phyloP scores from a whole-genome alignment of 2,329 filamentous ascomycete genomes.

The Pseudogymnoascus sp. region DNA sequence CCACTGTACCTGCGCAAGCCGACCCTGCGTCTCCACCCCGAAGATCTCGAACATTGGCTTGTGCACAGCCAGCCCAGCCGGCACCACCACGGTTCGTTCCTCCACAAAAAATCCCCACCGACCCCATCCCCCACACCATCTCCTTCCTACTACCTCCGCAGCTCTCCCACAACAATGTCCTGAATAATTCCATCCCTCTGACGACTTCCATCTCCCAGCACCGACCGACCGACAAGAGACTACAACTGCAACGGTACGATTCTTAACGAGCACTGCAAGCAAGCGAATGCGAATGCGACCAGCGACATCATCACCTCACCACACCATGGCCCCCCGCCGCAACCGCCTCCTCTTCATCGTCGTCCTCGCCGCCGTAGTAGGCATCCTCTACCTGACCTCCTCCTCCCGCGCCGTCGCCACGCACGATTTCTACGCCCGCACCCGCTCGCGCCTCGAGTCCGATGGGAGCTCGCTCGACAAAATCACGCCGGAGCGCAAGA shows the following conservation, averaged over 20 bases:
- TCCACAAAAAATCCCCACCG: background rate
- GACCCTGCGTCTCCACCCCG: background rate
- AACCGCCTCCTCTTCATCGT: slow-evolving; percentile 59
- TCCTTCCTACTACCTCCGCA: background rate
- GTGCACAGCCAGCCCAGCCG: background rate
- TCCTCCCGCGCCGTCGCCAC: slow-evolving; percentile 40
- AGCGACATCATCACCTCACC: background rate
- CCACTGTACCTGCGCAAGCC: background rate
- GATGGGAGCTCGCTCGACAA: slow-evolving; percentile 9
- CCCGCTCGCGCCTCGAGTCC: slow-evolving; percentile 45
- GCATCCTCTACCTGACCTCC: slow-evolving; percentile 66
- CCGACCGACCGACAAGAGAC: background rate
- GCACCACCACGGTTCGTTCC: background rate
- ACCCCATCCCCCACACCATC: background rate
- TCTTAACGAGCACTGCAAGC: too few relatives aligned
- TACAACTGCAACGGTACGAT: too few relatives aligned
- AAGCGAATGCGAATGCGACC: background rate
- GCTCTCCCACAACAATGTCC: background rate
- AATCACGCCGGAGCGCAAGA: slow-evolving; percentile 1
- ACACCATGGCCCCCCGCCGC: slow-evolving; percentile 61
- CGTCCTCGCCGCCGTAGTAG: slow-evolving; percentile 55
- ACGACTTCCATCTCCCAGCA: background rate
- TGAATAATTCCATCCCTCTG: background rate
- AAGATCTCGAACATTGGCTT: background rate
- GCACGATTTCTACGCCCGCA: slow-evolving; percentile 54